Conservation (phyloP, 2,329 filamentous ascomycete genomes). For the Xylariaceae sp. region DNA sequence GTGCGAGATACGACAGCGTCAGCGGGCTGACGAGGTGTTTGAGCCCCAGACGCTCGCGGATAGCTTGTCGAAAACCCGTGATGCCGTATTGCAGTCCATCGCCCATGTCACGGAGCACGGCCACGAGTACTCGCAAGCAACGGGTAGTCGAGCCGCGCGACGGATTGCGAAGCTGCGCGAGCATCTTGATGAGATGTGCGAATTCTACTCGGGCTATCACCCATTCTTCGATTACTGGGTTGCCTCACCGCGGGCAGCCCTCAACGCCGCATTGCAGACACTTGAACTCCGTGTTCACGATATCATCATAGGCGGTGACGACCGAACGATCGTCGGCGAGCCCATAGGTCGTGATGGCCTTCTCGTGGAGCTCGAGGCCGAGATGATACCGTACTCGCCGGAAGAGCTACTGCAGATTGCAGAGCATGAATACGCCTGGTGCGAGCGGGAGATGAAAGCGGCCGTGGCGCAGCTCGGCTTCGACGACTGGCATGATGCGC, state of each 20-base stretch:
- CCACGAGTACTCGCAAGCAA: constrained; percentile 38
- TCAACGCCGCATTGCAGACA: constrained; percentile 38
- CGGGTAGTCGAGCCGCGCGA: constrained; percentile 45
- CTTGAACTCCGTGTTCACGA: constrained; percentile 36
- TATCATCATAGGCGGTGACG: constrained; percentile 42
- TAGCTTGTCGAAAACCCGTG: constrained; percentile 37
- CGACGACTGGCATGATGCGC: constrained; percentile 47
- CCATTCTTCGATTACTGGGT: constrained; percentile 57
- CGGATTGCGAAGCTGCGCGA: constrained; percentile 39
- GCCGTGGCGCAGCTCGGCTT: constrained; percentile 48
- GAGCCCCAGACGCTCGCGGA: constrained; percentile 42
- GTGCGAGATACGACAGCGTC: constrained; percentile 42
- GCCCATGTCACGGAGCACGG: constrained; percentile 34
- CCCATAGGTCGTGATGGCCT: constrained; percentile 52
- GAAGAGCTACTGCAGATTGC: constrained; percentile 52
- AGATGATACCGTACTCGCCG: constrained; percentile 56
- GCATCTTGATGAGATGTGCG: constrained; percentile 44
- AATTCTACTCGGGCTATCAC: constrained; percentile 53
- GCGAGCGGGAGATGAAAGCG: constrained; percentile 50
- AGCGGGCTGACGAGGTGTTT: constrained; percentile 42
- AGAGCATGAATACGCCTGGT: constrained; percentile 51
- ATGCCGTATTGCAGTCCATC: constrained; percentile 33
- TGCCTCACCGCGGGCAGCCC: constrained; percentile 39
- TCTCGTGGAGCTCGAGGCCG: constrained; percentile 48
- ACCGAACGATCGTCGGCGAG: constrained; percentile 52